Conservation (phyloP, 805 yeast species). For the Candida verbasci region DNA sequence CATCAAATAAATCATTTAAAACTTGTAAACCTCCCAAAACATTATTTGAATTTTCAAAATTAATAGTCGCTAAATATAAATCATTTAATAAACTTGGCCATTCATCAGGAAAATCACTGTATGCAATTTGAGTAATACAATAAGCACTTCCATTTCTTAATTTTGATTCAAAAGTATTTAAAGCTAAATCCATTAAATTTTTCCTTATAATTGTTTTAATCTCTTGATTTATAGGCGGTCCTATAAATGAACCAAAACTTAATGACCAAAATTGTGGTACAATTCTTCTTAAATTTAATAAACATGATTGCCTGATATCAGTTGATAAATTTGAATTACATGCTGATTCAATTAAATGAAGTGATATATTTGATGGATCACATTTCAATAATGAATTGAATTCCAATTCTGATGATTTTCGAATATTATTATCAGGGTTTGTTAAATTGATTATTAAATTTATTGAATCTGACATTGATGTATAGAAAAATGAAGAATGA, state of each 20-base stretch:
- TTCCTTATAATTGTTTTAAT: conserved; percentile 50
- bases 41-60: conserved; percentile 22
- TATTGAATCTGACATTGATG: conserved; percentile 2
- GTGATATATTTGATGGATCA: conserved; percentile 48
- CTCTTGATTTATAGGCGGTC: conserved; percentile 55
- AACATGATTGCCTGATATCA: conserved; percentile 54
- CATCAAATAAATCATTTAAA: conserved; percentile 77
- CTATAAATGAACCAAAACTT: conserved; percentile 70
- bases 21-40: conserved; percentile 55
- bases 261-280: conserved; percentile 80
- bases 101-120: conserved; percentile 90
- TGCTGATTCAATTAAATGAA: conserved; percentile 41
- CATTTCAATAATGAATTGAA: conserved; percentile 38
- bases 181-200: conserved; percentile 45
- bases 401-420: conserved; percentile 50
- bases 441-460: conserved; percentile 19
- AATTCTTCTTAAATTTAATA: conserved; percentile 62
- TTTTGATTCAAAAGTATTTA: conserved; percentile 45
- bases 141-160: conserved; percentile 66
- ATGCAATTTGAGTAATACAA: conserved; percentile 78
- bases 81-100: conserved; percentile 72
- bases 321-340: conserved; percentile 20
- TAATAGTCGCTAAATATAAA: conserved; percentile 40
- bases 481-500: no score
- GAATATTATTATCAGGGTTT: conserved; percentile 45